Percentiles rank a stretch among this genome's conserved stretches.
These are phyloP conservation scores for Aspergillus haitiensis DNA, from an alignment of 495 filamentous ascomycete species.

Conservation along the genomic window DNA sequence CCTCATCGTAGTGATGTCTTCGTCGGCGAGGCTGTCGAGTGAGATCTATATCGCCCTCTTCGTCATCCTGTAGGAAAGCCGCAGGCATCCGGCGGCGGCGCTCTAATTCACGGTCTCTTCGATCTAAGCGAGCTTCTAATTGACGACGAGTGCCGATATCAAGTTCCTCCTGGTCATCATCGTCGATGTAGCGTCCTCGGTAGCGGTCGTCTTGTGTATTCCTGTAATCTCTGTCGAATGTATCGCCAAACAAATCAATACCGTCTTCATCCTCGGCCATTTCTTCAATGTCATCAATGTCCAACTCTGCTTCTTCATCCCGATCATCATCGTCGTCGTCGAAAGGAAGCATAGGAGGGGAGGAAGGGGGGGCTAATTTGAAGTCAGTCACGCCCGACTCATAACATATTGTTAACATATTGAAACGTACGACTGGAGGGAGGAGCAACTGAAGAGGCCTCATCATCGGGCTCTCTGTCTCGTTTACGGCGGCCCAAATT, in stretches of 20 bases:
- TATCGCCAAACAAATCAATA: slow-evolving; percentile 90
- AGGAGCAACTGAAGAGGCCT: slow-evolving; percentile 67
- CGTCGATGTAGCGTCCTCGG: slow-evolving; percentile 71
- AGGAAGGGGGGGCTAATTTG: slow-evolving; percentile 39
- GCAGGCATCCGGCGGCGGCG: slow-evolving; percentile 73
- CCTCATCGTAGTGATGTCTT: slow-evolving; percentile 88
- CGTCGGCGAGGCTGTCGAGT: slow-evolving; percentile 76
- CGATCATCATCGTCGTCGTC: slow-evolving; percentile 74
- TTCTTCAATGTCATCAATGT: slow-evolving; percentile 93
- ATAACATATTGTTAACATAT: slow-evolving; percentile 27
- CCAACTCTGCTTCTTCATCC: slow-evolving; percentile 72
- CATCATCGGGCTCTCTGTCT: slow-evolving; percentile 75
- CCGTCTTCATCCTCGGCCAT: slow-evolving; percentile 92
- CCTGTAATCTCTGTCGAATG: slow-evolving; percentile 84
- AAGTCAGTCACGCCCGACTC: slow-evolving; percentile 24
- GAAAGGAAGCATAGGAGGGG: slow-evolving; percentile 55
- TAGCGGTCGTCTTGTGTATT: slow-evolving; percentile 63
- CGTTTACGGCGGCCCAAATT: slow-evolving; percentile 72
- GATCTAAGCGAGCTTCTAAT: slow-evolving; percentile 79
- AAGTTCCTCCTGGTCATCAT: slow-evolving; percentile 74
- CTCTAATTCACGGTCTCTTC: slow-evolving; percentile 77
- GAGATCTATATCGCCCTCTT: slow-evolving; percentile 78
- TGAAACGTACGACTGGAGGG: slow-evolving; percentile 67
- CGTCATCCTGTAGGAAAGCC: slow-evolving; percentile 87
- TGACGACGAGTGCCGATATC: slow-evolving; percentile 69